These are phyloP conservation scores for Cubamyces lactineus DNA, from an alignment of 768 basidiomycete genomes.

Conservation along the genomic window DNA sequence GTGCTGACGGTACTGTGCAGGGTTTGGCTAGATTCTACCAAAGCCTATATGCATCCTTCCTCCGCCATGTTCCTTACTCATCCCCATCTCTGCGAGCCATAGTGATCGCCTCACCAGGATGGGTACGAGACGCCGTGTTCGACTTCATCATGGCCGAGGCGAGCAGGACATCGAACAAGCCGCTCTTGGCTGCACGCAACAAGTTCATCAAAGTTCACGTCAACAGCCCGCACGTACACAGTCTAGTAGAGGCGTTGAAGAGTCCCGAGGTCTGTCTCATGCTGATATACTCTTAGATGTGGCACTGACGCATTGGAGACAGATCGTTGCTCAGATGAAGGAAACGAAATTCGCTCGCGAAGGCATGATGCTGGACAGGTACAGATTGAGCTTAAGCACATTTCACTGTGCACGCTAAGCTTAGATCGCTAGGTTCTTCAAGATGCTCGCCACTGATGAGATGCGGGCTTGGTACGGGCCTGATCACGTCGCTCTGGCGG, in stretches of 20 bases:
- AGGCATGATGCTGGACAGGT: constrained; percentile 91
- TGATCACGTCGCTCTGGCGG: constrained; percentile 88
- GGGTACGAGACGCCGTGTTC: constrained; percentile 88
- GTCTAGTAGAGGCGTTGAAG: constrained; percentile 89
- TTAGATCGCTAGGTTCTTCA: constrained; percentile 75
- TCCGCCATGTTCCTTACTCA: constrained; percentile 88
- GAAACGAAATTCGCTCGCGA: constrained; percentile 97
- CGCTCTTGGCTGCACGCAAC: constrained; percentile 73
- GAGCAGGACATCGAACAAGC: constrained; percentile 76
- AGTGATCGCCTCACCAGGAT: constrained; percentile 96
- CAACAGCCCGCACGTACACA: constrained; percentile 93
- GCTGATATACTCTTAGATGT: not conserved
- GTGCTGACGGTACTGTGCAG: constrained; percentile 22
- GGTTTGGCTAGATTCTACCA: constrained; percentile 82
- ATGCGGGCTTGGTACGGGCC: constrained; percentile 99
- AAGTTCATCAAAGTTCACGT: constrained; percentile 92
- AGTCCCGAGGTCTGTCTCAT: constrained; percentile 78
- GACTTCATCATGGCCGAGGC: constrained; percentile 87
- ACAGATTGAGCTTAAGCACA: constrained; percentile 5
- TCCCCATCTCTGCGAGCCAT: constrained; percentile 79
- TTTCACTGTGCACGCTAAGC: not conserved
- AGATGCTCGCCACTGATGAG: constrained; percentile 94
- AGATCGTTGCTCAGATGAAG: constrained; percentile 79
- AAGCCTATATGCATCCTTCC: constrained; percentile 83
- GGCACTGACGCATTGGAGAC: not conserved